A percentile compares a stretch with the other conserved stretches of the same genome.
phyloP scores from a whole-genome alignment of 2,329 filamentous ascomycete genomes.

The Xylariaceae sp. region DNA sequence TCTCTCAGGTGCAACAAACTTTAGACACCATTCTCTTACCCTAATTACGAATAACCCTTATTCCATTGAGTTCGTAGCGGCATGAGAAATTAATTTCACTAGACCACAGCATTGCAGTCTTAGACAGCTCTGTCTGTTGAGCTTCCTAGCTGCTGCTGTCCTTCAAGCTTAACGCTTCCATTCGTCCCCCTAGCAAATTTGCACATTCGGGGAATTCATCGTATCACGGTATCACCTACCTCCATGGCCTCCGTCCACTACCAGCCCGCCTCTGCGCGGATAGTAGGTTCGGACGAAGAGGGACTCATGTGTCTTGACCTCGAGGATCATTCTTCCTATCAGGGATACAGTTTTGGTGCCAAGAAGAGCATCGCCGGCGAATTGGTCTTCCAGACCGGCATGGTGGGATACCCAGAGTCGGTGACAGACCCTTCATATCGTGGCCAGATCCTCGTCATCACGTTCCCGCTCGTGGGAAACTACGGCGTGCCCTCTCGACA shows the following conservation, averaged over 20 bases:
- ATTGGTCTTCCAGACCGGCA: slow-evolving; percentile 98
- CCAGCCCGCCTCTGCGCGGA: slow-evolving; percentile 64
- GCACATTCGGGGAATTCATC: slow-evolving; percentile 1
- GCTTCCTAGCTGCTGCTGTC: slow-evolving; percentile 29
- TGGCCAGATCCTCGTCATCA: slow-evolving; percentile 94
- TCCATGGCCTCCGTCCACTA: slow-evolving; percentile 44
- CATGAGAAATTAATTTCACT: slow-evolving; percentile 29
- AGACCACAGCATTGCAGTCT: slow-evolving; percentile 24
- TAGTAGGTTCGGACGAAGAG: slow-evolving; percentile 56
- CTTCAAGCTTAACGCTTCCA: slow-evolving; percentile 7
- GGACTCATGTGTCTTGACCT: slow-evolving; percentile 85
- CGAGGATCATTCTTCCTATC: slow-evolving; percentile 86
- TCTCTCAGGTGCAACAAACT: slow-evolving; percentile 6
- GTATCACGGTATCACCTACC: slow-evolving; percentile 7
- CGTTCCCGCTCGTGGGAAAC: slow-evolving; percentile 93
- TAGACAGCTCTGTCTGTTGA: slow-evolving; percentile 29
- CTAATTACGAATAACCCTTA: neutral
- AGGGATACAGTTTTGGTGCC: slow-evolving; percentile 95
- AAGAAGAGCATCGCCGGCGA: slow-evolving; percentile 93
- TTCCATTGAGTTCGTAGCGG: slow-evolving; percentile 12
- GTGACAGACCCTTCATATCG: slow-evolving; percentile 86
- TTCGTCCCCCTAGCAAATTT: neutral
- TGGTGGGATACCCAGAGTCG: slow-evolving; percentile 98
- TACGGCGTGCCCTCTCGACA: slow-evolving; percentile 94
- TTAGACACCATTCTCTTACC: slow-evolving; percentile 6